These are phyloP conservation scores for Diaporthe citriasiana DNA, from an alignment of 2,329 filamentous ascomycete species.

Conservation along the genomic window DNA sequence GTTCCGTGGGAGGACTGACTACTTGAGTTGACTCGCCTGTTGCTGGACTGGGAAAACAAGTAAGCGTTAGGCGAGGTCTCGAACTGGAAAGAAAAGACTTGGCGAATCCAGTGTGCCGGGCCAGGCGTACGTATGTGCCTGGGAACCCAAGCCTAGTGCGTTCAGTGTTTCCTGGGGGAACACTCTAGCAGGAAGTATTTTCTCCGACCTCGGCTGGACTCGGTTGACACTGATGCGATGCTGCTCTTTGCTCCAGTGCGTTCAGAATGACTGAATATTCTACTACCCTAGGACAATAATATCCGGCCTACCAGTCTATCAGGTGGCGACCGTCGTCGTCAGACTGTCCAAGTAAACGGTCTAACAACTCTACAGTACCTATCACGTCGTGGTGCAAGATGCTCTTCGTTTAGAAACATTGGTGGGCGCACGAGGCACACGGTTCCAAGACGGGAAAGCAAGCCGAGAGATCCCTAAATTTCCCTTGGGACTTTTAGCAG, in stretches of 20 bases:
- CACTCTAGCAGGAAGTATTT: background rate
- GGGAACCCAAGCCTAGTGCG: background rate
- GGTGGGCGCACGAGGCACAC: background rate
- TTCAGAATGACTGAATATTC: slow-evolving; percentile 5
- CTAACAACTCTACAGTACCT: background rate
- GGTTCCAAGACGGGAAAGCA: background rate
- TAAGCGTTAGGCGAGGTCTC: slow-evolving; percentile 20
- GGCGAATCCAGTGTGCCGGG: background rate
- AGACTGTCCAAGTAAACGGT: background rate
- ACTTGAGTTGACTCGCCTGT: background rate
- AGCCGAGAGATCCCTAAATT: slow-evolving; percentile 6
- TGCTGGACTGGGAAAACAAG: slow-evolving; percentile 1
- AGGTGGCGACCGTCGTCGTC: slow-evolving; percentile 3
- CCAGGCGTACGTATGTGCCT: slow-evolving; percentile 11
- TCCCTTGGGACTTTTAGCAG: slow-evolving; percentile 19
- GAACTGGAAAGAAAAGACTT: slow-evolving; percentile 5
- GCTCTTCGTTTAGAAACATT: background rate
- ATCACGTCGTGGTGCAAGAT: background rate
- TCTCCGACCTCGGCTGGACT: slow-evolving; percentile 21
- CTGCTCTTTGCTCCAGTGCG: background rate
- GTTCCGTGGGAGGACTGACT: background rate
- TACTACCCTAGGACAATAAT: background rate
- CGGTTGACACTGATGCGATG: background rate
- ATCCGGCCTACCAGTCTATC: background rate
- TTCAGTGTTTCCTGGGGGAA: background rate